phyloP scores from a whole-genome alignment of 495 filamentous ascomycete species.

The Daldinia loculata region DNA sequence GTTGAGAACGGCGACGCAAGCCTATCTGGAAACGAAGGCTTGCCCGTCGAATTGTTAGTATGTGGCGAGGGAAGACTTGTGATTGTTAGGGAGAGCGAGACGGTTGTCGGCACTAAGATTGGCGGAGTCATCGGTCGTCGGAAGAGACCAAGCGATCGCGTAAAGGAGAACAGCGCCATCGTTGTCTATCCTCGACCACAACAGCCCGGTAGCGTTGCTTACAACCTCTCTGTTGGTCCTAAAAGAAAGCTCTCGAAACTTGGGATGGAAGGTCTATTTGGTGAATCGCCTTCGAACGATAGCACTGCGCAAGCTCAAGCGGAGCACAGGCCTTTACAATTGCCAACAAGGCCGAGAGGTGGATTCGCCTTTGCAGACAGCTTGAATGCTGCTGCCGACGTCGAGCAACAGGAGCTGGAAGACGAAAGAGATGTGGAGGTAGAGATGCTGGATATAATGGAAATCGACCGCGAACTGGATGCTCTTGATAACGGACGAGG shows the following conservation, averaged over 20 bases:
- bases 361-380: conserved; percentile 57
- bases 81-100: conserved; percentile 61
- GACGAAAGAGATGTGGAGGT: conserved; percentile 59
- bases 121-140: conserved; percentile 49
- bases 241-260: conserved; percentile 32
- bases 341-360: conserved; percentile 33
- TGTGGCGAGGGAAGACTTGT: conserved; percentile 71
- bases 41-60: conserved; percentile 67
- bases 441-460: conserved; percentile 64
- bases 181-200: conserved; percentile 53
- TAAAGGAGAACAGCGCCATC: conserved; percentile 51
- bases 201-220: conserved; percentile 52
- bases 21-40: conserved; percentile 50
- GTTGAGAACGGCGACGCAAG: conserved; percentile 41
- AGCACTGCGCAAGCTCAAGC: conserved; percentile 9
- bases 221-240: conserved; percentile 55
- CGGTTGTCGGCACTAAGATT: conserved; percentile 46
- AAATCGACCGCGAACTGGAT: conserved; percentile 63
- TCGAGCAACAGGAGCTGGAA: conserved; percentile 55
- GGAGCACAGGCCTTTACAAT: conserved; percentile 16
- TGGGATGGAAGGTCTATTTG: conserved; percentile 29
- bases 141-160: conserved; percentile 36
- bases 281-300: conserved; percentile 37
- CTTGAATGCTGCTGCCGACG: conserved; percentile 52
- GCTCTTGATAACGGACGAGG: conserved; percentile 55